Evolutionary conservation across 371 early-diverging fungal species (phyloP), one percentile per base, ranked within the genome.

Genomic region (Syncephalis plumigaleata): DNA sequence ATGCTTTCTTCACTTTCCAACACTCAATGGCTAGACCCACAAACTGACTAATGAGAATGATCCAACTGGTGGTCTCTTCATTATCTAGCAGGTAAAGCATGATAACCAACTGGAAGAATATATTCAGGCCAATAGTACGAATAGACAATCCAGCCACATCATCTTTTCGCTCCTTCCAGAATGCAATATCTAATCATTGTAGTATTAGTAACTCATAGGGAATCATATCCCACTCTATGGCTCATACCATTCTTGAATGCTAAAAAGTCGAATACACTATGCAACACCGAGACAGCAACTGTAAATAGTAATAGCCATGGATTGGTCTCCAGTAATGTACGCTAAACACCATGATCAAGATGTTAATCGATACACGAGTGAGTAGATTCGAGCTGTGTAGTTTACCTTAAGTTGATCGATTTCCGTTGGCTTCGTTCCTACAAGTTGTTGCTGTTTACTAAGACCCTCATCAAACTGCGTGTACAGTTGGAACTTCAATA

Each of bases 221-320:
- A 18, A 21, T 5, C 25, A 26, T 7, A 37, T 15, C 17, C 22
- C 20, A 49, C 17, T 42, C 2, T 18, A 27, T 2, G 1, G 15
- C 59, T 45, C n/a, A n/a, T 64, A 81, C 85, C 89, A 57, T 90
- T 91, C 66, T 90, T 94, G 62, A 91, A 93, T 0, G 94, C 94
- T 50, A 93, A 63, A 63, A 94, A 84, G 59, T 91, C 92, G 63
- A 94, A 91, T 1, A 84, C 55, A 44, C 80, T 77, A 65, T 94
- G 95, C 13, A 94, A 58, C 3, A 80, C 44, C 39, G 84, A 81
- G 36, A 91, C 91, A 36, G 66, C 45, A 36, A 83, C 66, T 1
- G 95, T 94, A 2, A 86, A 54, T 1, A 66, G 75, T 49, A 94
- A 57, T 24, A 91, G 61, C 45, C 71, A 65, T 4, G 91, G 90